phyloP scores from a whole-genome alignment of 2,329 filamentous ascomycete species.

The Thermothelomyces thermophilus region DNA sequence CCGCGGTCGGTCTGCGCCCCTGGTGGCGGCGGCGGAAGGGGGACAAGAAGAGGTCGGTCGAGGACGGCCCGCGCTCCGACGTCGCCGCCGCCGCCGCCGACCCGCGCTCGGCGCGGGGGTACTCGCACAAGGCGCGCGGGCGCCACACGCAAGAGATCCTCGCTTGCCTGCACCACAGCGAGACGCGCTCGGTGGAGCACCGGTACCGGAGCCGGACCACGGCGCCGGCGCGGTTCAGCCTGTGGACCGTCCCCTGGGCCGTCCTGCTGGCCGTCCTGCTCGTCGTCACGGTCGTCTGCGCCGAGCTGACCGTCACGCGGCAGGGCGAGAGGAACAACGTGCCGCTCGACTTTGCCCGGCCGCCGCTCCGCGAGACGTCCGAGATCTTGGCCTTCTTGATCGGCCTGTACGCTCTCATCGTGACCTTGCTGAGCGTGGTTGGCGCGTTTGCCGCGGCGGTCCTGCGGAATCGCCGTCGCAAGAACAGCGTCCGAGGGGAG shows the following conservation, averaged over 20 bases:
- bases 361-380: slow-evolving; percentile 23
- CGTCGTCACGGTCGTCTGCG: slow-evolving; percentile 17
- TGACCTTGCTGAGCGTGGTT: slow-evolving; percentile 20
- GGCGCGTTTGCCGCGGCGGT: slow-evolving; percentile 12
- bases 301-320: slow-evolving; percentile 22
- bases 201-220: slow-evolving; percentile 18
- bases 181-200: slow-evolving; percentile 17
- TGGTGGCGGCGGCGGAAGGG: neutral
- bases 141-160: slow-evolving; percentile 24
- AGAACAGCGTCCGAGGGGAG: neutral
- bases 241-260: slow-evolving; percentile 24
- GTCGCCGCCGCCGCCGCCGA: too few species aligned
- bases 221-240: slow-evolving; percentile 18
- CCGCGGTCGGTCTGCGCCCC: slow-evolving; percentile 8
- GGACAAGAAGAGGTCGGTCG: slow-evolving; percentile 13
- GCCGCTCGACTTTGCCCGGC: slow-evolving; percentile 22
- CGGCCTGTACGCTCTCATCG: slow-evolving; percentile 21
- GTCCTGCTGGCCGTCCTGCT: slow-evolving; percentile 20
- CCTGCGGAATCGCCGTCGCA: slow-evolving; percentile 3
- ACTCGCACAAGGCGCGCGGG: slow-evolving; percentile 18
- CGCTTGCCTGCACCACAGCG: slow-evolving; percentile 19
- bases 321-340: slow-evolving; percentile 21
- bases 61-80: slow-evolving; percentile 8
- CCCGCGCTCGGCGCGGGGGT: slow-evolving; percentile 12
- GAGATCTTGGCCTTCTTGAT: slow-evolving; percentile 23